Evolutionary conservation across 1,284 basidiomycete genomes (phyloP).

Genomic region (Schizophyllum commune): DNA sequence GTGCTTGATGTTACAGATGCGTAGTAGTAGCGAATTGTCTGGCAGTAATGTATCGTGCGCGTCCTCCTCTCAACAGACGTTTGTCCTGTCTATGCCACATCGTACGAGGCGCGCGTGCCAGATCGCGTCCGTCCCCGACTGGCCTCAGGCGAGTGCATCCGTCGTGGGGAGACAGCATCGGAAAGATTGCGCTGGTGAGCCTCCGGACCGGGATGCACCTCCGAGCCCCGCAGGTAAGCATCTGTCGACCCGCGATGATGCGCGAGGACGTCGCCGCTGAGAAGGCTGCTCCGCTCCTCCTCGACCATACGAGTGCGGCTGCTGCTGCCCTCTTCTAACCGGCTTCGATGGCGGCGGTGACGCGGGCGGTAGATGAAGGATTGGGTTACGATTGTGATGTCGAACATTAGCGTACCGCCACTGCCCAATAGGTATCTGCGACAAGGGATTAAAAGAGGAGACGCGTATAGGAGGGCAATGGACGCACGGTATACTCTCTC

Average conservation of each 20-base stretch:
- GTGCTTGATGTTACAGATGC: too few relatives aligned
- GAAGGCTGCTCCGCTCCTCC: constrained; percentile 24
- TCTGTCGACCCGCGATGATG: neutral
- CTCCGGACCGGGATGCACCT: too few relatives aligned
- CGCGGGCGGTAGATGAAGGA: constrained; percentile 40
- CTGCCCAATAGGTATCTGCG: constrained; percentile 78
- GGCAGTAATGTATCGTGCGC: too few relatives aligned
- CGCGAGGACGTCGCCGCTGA: neutral
- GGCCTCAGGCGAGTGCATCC: neutral
- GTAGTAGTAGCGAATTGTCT: too few relatives aligned
- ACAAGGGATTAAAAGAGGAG: constrained; percentile 5
- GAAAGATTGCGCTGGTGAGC: too few relatives aligned
- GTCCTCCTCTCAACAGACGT: too few relatives aligned
- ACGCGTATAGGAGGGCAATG: constrained; percentile 3
- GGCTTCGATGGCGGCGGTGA: constrained; percentile 22
- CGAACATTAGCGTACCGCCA: constrained; percentile 84
- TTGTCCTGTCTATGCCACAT: too few relatives aligned
- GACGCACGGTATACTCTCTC: constrained; percentile 70
- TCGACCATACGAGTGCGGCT: constrained; percentile 26
- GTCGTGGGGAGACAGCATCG: neutral
- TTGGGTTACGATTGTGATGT: constrained; percentile 68
- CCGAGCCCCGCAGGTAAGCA: neutral
- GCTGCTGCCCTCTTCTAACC: constrained; percentile 17
- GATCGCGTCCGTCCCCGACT: neutral
- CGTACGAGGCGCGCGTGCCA: too few relatives aligned